phyloP scores from a whole-genome alignment of 176 grass and related monocot species.

The Oryza punctata region DNA sequence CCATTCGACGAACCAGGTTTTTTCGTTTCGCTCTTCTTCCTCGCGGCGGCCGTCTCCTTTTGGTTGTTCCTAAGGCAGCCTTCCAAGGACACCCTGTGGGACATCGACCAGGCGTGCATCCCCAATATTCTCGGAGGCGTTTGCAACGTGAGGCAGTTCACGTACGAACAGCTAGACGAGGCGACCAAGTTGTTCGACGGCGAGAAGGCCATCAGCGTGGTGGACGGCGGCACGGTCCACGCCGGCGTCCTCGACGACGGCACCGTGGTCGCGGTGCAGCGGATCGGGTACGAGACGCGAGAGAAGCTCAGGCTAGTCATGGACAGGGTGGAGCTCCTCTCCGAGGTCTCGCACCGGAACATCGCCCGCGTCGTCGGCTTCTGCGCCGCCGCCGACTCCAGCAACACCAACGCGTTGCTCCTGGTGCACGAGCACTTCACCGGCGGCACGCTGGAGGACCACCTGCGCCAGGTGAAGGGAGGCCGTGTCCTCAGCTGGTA shows the following conservation, averaged over 20 bases:
- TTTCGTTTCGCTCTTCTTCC: slow-evolving; percentile 68
- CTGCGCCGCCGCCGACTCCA: slow-evolving; percentile 56
- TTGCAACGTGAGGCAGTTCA: slow-evolving; percentile 71
- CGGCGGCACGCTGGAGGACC: slow-evolving; percentile 79
- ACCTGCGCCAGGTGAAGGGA: slow-evolving; percentile 51
- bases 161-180: slow-evolving; percentile 85
- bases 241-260: slow-evolving; percentile 74
- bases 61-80: slow-evolving; percentile 80
- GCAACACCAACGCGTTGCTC: slow-evolving; percentile 50
- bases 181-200: slow-evolving; percentile 68
- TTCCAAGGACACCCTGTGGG: slow-evolving; percentile 51
- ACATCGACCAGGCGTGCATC: slow-evolving; percentile 73
- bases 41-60: slow-evolving; percentile 59
- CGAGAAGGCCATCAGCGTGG: slow-evolving; percentile 44
- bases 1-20: slow-evolving; percentile 40
- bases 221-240: slow-evolving; percentile 49
- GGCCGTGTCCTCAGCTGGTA: slow-evolving; percentile 74
- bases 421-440: slow-evolving; percentile 82
- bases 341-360: slow-evolving; percentile 65
- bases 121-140: slow-evolving; percentile 74
- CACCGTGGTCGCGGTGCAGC: slow-evolving; percentile 72
- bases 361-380: slow-evolving; percentile 82
- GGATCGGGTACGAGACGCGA: slow-evolving; percentile 58
- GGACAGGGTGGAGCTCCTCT: slow-evolving; percentile 69
- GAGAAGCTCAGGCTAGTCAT: slow-evolving; percentile 55